Conservation (phyloP, 768 basidiomycete species). For the Pulveroboletus sp. region DNA sequence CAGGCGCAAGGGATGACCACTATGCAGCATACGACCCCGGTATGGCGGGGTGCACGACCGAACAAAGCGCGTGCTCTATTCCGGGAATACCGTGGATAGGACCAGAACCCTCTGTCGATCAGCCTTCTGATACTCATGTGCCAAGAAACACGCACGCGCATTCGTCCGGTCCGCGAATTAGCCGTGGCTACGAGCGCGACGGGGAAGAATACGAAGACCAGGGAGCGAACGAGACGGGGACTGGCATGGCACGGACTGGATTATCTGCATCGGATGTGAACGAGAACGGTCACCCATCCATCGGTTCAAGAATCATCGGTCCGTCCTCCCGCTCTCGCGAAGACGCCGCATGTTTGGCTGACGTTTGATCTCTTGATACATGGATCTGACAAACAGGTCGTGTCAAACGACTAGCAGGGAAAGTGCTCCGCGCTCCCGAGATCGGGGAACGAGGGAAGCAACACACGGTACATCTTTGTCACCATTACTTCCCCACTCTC, state of each 20-base stretch:
- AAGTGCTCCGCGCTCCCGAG: conserved; percentile 14
- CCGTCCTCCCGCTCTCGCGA: neutral
- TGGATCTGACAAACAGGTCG: conserved; percentile 1
- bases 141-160: neutral
- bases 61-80: conserved; percentile 3
- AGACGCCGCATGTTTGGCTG: neutral
- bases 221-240: too few relatives aligned
- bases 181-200: conserved; percentile 22
- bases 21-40: conserved; percentile 21
- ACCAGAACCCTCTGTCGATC: neutral
- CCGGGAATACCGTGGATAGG: conserved; percentile 3
- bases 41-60: conserved; percentile 18
- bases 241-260: too few relatives aligned
- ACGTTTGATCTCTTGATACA: too few relatives aligned
- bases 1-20: neutral
- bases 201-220: conserved; percentile 9
- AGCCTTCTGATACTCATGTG: too few relatives aligned
- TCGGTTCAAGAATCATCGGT: conserved; percentile 8
- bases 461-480: conserved; percentile 17
- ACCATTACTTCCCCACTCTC: too few relatives aligned
- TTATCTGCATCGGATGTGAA: neutral
- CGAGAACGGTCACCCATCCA: neutral
- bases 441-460: conserved; percentile 17
- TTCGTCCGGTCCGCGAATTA: neutral
- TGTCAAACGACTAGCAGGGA: conserved; percentile 17